Conservation (phyloP, 2,329 filamentous ascomycete genomes). For the Alternaria ventricosa region DNA sequence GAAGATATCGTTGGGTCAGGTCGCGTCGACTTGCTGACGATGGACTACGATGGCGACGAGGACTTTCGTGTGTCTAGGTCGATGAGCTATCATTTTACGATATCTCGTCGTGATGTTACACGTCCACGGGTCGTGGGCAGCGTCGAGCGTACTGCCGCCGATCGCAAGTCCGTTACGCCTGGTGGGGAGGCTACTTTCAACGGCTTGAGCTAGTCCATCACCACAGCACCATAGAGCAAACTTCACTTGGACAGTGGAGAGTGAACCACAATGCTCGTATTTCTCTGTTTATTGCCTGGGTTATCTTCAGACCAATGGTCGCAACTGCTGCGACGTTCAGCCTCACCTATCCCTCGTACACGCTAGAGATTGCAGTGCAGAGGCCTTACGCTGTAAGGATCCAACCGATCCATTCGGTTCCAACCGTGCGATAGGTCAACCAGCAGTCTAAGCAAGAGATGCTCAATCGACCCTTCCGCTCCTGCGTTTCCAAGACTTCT, state of each 20-base stretch:
- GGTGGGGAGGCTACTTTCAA: neutral
- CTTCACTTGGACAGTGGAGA: neutral
- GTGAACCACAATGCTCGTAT: accelerated
- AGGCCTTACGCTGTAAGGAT: too few relatives aligned
- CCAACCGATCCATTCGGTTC: too few relatives aligned
- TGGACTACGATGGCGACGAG: neutral
- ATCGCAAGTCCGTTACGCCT: neutral
- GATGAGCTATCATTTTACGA: neutral
- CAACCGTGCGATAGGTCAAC: neutral
- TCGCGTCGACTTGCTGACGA: neutral
- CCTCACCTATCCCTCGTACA: too few relatives aligned
- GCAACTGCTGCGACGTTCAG: neutral
- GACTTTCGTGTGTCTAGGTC: neutral
- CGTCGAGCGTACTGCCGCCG: too few relatives aligned
- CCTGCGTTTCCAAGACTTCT: neutral
- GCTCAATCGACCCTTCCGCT: neutral
- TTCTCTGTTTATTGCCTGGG: accelerated
- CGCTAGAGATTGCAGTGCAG: too few relatives aligned
- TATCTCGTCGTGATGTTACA: too few relatives aligned
- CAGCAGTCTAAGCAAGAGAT: neutral
- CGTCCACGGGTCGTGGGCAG: too few relatives aligned
- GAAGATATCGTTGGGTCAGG: neutral
- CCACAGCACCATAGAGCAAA: neutral
- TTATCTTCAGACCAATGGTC: neutral
- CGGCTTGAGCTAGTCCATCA: neutral